Evolutionary conservation across 2,329 filamentous ascomycete genomes (phyloP).

Genomic region (Colletotrichum sp.): DNA sequence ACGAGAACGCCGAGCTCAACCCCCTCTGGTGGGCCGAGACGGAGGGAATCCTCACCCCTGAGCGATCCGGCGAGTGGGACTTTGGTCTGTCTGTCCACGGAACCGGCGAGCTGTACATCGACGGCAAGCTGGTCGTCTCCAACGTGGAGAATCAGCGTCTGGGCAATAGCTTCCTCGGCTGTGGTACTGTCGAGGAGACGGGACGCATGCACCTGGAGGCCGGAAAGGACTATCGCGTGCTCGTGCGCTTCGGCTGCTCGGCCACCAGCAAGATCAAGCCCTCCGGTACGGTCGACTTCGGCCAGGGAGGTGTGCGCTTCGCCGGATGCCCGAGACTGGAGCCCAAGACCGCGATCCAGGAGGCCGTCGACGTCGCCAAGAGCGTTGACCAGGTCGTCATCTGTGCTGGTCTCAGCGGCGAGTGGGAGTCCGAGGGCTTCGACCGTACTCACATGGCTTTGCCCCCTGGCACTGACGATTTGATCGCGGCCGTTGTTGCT

Average conservation of each 20-base stretch:
- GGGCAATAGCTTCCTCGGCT: constrained; percentile 41
- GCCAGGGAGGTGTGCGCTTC: constrained; percentile 29
- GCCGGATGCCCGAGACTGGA: constrained; percentile 27
- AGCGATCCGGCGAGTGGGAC: constrained; percentile 27
- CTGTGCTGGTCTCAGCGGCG: constrained; percentile 59
- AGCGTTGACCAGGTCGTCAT: constrained; percentile 62
- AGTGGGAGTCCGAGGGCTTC: constrained; percentile 54
- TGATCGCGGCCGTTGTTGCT: constrained; percentile 59
- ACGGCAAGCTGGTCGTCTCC: constrained; percentile 35
- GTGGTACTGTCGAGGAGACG: constrained; percentile 36
- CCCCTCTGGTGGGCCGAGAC: constrained; percentile 27
- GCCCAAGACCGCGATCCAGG: constrained; percentile 20
- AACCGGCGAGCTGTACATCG: constrained; percentile 35
- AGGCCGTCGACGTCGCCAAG: constrained; percentile 44
- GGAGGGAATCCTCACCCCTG: constrained; percentile 26
- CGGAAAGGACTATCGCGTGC: constrained; percentile 33
- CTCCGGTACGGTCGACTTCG: constrained; percentile 31
- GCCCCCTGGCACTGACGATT: constrained; percentile 61
- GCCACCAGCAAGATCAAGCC: constrained; percentile 29
- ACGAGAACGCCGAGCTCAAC: constrained; percentile 24
- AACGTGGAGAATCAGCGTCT: constrained; percentile 34
- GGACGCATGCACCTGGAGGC: constrained; percentile 27
- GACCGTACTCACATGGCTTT: constrained; percentile 74
- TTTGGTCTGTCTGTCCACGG: constrained; percentile 39
- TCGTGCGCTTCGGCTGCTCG: constrained; percentile 31